A percentile compares a stretch with the other conserved stretches of the same genome.
These are phyloP conservation scores for Hypomontagnella submonticulosa DNA, from an alignment of 495 filamentous ascomycete species.

Conservation along the genomic window DNA sequence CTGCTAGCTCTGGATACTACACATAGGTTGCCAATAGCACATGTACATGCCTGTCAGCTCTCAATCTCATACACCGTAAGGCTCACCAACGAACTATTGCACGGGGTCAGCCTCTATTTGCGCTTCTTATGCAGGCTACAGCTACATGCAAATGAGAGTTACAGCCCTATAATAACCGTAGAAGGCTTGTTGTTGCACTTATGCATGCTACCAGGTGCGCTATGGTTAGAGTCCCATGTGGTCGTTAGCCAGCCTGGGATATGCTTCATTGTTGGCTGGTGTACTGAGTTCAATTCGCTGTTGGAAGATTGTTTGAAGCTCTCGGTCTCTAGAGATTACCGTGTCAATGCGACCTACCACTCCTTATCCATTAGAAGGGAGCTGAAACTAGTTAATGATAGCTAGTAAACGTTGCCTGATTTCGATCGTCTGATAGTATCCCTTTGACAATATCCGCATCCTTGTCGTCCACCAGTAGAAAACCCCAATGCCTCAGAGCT, in stretches of 20 bases:
- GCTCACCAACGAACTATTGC: constrained; percentile 13
- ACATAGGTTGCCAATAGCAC: constrained; percentile 24
- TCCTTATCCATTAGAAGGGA: constrained; percentile 31
- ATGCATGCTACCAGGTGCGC: constrained; percentile 36
- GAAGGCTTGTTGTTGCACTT: constrained; percentile 32
- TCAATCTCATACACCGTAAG: constrained; percentile 16
- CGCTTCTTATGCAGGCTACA: constrained; percentile 31
- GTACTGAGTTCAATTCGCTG: constrained; percentile 33
- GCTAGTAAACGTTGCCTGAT: constrained; percentile 35
- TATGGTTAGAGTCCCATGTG: constrained; percentile 24
- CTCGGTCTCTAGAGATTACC: constrained; percentile 42
- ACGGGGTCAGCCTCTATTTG: constrained; percentile 19
- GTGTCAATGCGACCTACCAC: constrained; percentile 39
- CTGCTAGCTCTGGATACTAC: constrained; percentile 17
- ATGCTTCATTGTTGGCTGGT: constrained; percentile 10
- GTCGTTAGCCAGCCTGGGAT: constrained; percentile 23
- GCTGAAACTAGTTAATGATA: constrained; percentile 38
- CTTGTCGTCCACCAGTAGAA: constrained; percentile 27
- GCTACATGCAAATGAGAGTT: constrained; percentile 17
- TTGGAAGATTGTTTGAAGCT: constrained; percentile 28
- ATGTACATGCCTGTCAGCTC: constrained; percentile 4
- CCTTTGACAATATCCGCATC: constrained; percentile 36
- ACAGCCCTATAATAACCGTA: constrained; percentile 26
- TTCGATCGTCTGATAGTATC: constrained; percentile 34
- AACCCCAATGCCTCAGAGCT: constrained; percentile 23